Conservation (phyloP, 2,329 filamentous ascomycete species). For the Boeremia exigua region DNA sequence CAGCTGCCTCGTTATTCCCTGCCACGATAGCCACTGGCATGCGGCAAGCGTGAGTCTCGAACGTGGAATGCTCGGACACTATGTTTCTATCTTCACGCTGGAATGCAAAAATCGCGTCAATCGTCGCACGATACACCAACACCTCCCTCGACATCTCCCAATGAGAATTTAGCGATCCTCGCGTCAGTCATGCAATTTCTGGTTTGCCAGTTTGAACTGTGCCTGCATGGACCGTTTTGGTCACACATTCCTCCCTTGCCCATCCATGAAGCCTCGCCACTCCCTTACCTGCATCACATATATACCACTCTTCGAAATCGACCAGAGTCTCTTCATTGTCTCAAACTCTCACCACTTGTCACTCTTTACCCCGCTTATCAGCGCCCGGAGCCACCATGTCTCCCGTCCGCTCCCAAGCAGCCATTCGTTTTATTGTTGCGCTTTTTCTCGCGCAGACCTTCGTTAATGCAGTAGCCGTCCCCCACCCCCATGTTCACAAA, state of each 20-base stretch:
- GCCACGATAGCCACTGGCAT: constrained; percentile 16
- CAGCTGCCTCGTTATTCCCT: constrained; percentile 1
- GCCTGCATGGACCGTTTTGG: constrained; percentile 13
- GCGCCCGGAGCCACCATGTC: constrained; percentile 17
- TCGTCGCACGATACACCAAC: constrained; percentile 5
- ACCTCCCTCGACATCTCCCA: constrained; percentile 11
- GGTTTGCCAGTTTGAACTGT: constrained; percentile 11
- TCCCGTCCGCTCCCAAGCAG: constrained; percentile 15
- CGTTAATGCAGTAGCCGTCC: constrained; percentile 17
- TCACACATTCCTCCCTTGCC: constrained; percentile 21
- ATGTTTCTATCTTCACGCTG: constrained; percentile 5
- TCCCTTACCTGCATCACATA: constrained; percentile 19
- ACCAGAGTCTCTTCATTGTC: constrained; percentile 3
- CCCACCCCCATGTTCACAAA: constrained; percentile 12
- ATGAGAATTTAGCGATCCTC: constrained; percentile 14
- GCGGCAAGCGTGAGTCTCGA: constrained; percentile 14
- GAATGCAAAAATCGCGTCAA: constrained; percentile 18
- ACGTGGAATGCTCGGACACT: constrained; percentile 18
- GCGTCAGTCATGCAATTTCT: constrained; percentile 16
- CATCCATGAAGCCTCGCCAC: constrained; percentile 7
- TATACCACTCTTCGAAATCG: constrained; percentile 10
- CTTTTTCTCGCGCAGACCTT: constrained; percentile 16
- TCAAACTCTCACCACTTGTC: constrained; percentile 15
- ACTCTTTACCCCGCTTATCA: constrained; percentile 18
- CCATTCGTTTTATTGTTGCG: constrained; percentile 19